A percentile compares a stretch with the other conserved stretches of the same genome.
These are phyloP conservation scores for Paradendryphiella salina DNA, from an alignment of 2,329 filamentous ascomycete species.

Conservation along the genomic window DNA sequence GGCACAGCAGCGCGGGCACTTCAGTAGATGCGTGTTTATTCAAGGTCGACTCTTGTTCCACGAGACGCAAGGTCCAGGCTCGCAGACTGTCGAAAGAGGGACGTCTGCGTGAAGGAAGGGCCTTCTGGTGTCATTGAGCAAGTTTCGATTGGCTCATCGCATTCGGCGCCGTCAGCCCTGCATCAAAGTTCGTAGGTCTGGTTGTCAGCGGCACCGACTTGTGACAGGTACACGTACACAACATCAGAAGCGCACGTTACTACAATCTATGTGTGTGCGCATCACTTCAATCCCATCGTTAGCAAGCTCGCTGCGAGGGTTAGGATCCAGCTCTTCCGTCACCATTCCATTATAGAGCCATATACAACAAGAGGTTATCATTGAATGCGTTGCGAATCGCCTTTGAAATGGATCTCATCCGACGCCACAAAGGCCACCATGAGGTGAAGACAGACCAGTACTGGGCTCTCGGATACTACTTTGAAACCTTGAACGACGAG, in stretches of 20 bases:
- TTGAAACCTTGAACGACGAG: conserved; percentile 54
- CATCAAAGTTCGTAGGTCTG: conserved; percentile 12
- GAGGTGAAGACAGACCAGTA: conserved; percentile 32
- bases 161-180: conserved; percentile 9
- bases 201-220: conserved; percentile 15
- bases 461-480: conserved; percentile 55
- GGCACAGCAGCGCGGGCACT: conserved; percentile 9
- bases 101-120: background rate
- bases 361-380: background rate
- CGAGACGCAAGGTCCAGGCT: background rate
- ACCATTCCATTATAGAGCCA: background rate
- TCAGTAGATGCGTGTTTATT: conserved; percentile 21
- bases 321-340: background rate
- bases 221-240: conserved; percentile 15
- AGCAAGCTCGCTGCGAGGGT: background rate
- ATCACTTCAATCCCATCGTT: background rate
- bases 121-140: conserved; percentile 13
- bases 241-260: background rate
- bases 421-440: conserved; percentile 30
- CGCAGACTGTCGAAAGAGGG: background rate
- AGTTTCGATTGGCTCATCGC: conserved; percentile 17
- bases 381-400: background rate
- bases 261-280: no score
- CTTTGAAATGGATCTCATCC: conserved; percentile 21
- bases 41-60: conserved; percentile 1